Evolutionary conservation across 768 basidiomycete genomes (phyloP).

Genomic region (Rhizopogon rudus): DNA sequence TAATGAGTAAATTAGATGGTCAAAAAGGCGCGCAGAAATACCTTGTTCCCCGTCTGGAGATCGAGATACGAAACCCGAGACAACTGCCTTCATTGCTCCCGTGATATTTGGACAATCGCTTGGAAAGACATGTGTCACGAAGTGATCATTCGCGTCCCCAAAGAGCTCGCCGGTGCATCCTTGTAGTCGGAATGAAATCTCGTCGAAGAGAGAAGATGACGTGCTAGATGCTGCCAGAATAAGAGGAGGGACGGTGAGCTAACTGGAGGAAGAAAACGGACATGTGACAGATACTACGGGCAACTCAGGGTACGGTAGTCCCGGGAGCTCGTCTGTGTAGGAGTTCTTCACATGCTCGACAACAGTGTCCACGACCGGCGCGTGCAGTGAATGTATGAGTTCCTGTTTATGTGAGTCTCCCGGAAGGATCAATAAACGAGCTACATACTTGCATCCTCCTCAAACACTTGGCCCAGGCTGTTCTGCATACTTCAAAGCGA

Average conservation of each 20-base stretch:
- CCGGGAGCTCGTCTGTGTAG: conserved; percentile 42
- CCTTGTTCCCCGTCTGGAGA: conserved; percentile 25
- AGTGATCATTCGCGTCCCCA: conserved; percentile 14
- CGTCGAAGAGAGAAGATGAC: conserved; percentile 42
- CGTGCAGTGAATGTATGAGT: conserved; percentile 43
- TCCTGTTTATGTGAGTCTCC: conserved; percentile 25
- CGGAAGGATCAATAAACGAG: neutral
- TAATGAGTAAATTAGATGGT: neutral
- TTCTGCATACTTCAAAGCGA: conserved; percentile 48
- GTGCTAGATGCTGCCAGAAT: conserved; percentile 32
- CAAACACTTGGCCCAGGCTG: conserved; percentile 57
- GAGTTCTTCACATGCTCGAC: conserved; percentile 38
- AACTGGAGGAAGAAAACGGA: conserved; percentile 21
- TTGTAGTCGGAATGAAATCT: conserved; percentile 35
- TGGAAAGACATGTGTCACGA: conserved; percentile 50
- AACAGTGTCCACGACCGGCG: conserved; percentile 42
- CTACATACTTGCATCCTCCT: conserved; percentile 47
- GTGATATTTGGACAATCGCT: conserved; percentile 50
- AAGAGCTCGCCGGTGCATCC: conserved; percentile 20
- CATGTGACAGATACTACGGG: conserved; percentile 56
- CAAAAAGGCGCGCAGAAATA: conserved; percentile 14
- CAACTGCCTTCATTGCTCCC: conserved; percentile 49
- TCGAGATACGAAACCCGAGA: conserved; percentile 47
- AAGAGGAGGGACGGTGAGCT: neutral
- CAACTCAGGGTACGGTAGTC: conserved; percentile 56